phyloP scores from a whole-genome alignment of 2,329 filamentous ascomycete species.

The Fusarium armeniacum region DNA sequence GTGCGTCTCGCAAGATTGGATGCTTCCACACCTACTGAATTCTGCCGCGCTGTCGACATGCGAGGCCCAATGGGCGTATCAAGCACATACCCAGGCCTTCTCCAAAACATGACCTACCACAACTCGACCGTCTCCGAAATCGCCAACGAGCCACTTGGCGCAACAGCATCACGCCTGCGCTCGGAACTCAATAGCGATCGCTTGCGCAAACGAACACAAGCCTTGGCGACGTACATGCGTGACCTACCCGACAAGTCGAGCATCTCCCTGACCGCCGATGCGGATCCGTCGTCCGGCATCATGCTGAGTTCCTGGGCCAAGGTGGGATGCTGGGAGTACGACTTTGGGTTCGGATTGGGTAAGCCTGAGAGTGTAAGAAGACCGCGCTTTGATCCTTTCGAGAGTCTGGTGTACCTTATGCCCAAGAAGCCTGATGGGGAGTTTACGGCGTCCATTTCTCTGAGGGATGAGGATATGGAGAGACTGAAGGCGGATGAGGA shows the following conservation, averaged over 20 bases:
- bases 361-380: constrained; percentile 62
- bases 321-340: constrained; percentile 59
- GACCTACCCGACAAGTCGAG: constrained; percentile 54
- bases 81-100: constrained; percentile 61
- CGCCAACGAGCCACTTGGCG: constrained; percentile 51
- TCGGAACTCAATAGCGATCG: constrained; percentile 55
- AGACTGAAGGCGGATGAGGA: constrained; percentile 59
- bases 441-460: constrained; percentile 60
- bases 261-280: constrained; percentile 53
- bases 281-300: constrained; percentile 59
- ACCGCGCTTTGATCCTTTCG: constrained; percentile 61
- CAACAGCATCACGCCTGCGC: constrained; percentile 58
- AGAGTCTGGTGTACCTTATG: constrained; percentile 66
- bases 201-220: constrained; percentile 55
- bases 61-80: constrained; percentile 60
- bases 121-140: constrained; percentile 51
- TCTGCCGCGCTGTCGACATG: constrained; percentile 65
- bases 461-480: constrained; percentile 64
- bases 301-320: constrained; percentile 70
- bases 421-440: constrained; percentile 60
- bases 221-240: constrained; percentile 58
- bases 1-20: constrained; percentile 57
- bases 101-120: constrained; percentile 63
- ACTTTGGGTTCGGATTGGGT: constrained; percentile 64
- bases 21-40: constrained; percentile 43